Conservation (phyloP, 2,329 filamentous ascomycete genomes). For the Kalmusia sp. region DNA sequence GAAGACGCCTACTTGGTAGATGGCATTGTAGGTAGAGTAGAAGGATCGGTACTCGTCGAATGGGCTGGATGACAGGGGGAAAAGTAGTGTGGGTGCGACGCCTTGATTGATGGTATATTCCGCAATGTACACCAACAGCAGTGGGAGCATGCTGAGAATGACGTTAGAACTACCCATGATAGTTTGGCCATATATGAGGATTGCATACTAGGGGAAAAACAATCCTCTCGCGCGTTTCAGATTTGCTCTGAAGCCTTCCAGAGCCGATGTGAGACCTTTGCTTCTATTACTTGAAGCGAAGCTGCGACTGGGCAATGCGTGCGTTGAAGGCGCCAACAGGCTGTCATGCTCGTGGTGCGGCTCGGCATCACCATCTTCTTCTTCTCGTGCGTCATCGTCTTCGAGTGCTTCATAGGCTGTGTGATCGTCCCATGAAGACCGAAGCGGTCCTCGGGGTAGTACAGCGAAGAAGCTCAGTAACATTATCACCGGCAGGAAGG, state of each 20-base stretch:
- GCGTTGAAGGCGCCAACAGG: constrained; percentile 42
- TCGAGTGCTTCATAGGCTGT: constrained; percentile 63
- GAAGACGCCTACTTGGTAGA: constrained; percentile 96
- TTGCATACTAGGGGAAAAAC: constrained; percentile 71
- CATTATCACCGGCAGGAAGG: constrained; percentile 82
- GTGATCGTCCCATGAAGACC: constrained; percentile 52
- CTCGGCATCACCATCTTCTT: constrained; percentile 26
- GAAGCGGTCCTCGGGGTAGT: constrained; percentile 72
- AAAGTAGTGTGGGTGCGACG: constrained; percentile 86
- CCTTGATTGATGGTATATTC: constrained; percentile 99
- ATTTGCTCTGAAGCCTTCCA: constrained; percentile 53
- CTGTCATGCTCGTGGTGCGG: constrained; percentile 38
- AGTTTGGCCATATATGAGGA: no score
- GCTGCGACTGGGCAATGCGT: constrained; percentile 39
- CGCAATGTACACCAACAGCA: constrained; percentile 90
- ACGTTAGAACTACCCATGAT: constrained; percentile 13
- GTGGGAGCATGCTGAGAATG: constrained; percentile 75
- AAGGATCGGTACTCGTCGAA: constrained; percentile 85
- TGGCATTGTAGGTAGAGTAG: constrained; percentile 92
- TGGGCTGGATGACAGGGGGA: constrained; percentile 77
- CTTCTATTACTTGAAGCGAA: constrained; percentile 22
- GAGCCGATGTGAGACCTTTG: constrained; percentile 21
- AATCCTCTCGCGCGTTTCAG: constrained; percentile 72
- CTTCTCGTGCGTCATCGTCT: constrained; percentile 44
- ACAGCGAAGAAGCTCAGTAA: constrained; percentile 84